Conservation (phyloP, 2,329 filamentous ascomycete species). For the Aspergillus ochraceoroseus region DNA sequence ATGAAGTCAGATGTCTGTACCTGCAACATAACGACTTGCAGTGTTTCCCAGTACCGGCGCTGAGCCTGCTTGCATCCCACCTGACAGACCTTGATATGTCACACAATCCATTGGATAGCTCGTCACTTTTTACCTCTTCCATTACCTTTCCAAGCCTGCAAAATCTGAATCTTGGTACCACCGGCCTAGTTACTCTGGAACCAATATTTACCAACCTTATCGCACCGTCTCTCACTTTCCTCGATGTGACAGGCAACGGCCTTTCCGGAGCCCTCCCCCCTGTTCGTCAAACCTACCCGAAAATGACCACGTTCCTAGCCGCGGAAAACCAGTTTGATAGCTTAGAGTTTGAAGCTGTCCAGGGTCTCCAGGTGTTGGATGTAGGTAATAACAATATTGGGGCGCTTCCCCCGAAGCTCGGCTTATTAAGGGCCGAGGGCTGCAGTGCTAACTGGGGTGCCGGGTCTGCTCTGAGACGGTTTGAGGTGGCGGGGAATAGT, state of each 20-base stretch:
- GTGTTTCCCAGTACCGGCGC: conserved; percentile 59
- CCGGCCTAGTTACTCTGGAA: conserved; percentile 66
- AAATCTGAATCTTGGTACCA: conserved; percentile 70
- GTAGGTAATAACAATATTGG: conserved; percentile 80
- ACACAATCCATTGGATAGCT: conserved; percentile 65
- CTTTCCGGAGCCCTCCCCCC: conserved; percentile 62
- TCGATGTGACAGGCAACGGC: conserved; percentile 81
- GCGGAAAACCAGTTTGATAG: conserved; percentile 74
- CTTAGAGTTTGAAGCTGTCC: conserved; percentile 66
- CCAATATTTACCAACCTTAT: conserved; percentile 62
- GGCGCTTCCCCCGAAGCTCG: conserved; percentile 73
- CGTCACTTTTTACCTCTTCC: conserved; percentile 60
- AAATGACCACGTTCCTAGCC: conserved; percentile 64
- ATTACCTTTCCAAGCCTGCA: conserved; percentile 68
- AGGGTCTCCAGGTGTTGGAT: conserved; percentile 70
- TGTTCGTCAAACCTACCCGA: conserved; percentile 64
- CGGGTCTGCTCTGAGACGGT: conserved; percentile 53
- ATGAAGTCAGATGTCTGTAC: conserved; percentile 55
- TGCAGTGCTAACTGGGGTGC: conserved; percentile 34
- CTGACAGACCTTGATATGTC: conserved; percentile 69
- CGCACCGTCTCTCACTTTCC: conserved; percentile 68
- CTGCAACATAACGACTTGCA: conserved; percentile 74
- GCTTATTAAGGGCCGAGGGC: conserved; percentile 62
- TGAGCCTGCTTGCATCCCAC: conserved; percentile 66
- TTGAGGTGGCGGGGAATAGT: conserved; percentile 78